Percentiles rank a stretch among this genome's conserved stretches.
Conservation (phyloP, 441 rosid species). For the Populus hybrid region DNA sequence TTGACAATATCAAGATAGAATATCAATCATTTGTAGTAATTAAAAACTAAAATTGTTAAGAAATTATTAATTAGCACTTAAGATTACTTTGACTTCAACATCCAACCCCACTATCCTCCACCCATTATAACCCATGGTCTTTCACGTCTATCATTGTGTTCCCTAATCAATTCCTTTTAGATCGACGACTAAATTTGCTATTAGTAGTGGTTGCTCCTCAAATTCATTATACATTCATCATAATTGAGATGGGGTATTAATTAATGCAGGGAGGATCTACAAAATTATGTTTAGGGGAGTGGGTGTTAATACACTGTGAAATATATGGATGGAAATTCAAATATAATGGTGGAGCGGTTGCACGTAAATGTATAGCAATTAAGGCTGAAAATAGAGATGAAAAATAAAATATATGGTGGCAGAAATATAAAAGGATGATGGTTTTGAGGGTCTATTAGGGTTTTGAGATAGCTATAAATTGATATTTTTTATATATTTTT, state of each 20-base stretch:
- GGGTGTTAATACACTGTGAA: too few species aligned
- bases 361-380: too few species aligned
- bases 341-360: too few species aligned
- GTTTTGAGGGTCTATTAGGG: neutral
- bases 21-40: slow-evolving; percentile 25
- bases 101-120: slow-evolving; percentile 9
- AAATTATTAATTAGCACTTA: slow-evolving; percentile 19
- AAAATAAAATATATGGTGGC: neutral
- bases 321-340: too few species aligned
- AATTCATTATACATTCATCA: neutral
- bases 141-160: slow-evolving; percentile 1
- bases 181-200: neutral
- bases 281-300: neutral
- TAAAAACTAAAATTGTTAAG: neutral
- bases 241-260: neutral
- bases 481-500: too few species aligned
- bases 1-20: neutral
- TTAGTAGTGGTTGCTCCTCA: neutral
- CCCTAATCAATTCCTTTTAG: neutral
- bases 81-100: slow-evolving; percentile 24
- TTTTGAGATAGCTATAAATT: too few species aligned
- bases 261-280: neutral
- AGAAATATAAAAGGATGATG: neutral
- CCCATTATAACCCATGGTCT: neutral
- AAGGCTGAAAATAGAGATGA: neutral